Evolutionary conservation across 148 eudicot genomes (phyloP).

Genomic region (Rhododendron simsii): DNA sequence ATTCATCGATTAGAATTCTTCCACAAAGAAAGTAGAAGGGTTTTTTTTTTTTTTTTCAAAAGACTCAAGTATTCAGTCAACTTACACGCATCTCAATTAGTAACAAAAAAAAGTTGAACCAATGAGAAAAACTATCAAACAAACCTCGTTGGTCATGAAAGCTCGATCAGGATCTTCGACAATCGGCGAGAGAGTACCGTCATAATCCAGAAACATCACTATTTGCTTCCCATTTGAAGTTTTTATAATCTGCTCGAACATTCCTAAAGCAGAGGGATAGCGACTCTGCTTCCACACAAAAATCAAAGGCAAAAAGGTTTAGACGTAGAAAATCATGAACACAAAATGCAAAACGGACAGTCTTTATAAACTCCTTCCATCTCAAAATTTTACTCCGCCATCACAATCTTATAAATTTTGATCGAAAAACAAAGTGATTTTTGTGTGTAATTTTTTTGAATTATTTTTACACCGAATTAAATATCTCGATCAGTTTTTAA

Average conservation of each 20-base stretch:
- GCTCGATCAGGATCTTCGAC: not conserved
- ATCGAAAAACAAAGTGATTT: not conserved
- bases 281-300: not conserved
- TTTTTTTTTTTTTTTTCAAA: too few relatives aligned
- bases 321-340: not conserved
- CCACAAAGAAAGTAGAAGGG: not conserved
- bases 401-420: not conserved
- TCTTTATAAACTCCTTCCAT: not conserved
- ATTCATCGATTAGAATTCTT: not conserved
- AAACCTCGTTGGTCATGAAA: not conserved
- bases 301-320: not conserved
- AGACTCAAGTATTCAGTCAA: not conserved
- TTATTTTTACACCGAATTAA: not conserved
- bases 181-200: not conserved
- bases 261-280: not conserved
- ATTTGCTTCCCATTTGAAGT: not conserved
- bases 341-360: not conserved
- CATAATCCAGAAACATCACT: conserved; percentile 4
- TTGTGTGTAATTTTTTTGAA: not conserved
- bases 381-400: not conserved
- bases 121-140: not conserved
- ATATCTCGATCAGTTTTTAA: not conserved
- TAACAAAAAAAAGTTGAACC: not conserved
- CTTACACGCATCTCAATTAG: not conserved
- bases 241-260: not conserved